Percentiles rank a stretch among this genome's conserved stretches.
phyloP scores from a whole-genome alignment of 2,329 filamentous ascomycete genomes.

The Fusarium ramigenum region DNA sequence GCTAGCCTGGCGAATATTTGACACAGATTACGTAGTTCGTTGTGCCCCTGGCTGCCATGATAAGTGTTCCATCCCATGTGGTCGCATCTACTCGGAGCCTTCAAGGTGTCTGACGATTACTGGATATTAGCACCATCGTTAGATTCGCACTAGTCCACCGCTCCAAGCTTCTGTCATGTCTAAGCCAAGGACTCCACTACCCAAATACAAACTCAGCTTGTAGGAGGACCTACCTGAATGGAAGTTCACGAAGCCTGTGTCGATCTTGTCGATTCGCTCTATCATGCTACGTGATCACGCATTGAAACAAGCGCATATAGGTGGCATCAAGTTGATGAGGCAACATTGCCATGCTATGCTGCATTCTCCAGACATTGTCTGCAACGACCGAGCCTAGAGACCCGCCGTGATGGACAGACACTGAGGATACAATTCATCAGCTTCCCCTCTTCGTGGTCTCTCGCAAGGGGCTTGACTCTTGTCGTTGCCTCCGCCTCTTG shows the following conservation, averaged over 20 bases:
- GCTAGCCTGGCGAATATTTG: background rate
- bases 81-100: background rate
- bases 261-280: constrained; percentile 22
- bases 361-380: constrained; percentile 9
- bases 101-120: constrained; percentile 1
- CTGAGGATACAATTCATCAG: background rate
- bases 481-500: background rate
- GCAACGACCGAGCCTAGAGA: constrained; percentile 13
- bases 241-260: constrained; percentile 3
- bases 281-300: constrained; percentile 22
- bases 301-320: constrained; percentile 2
- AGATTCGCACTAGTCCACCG: constrained; percentile 10
- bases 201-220: background rate
- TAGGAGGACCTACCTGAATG: background rate
- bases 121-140: background rate
- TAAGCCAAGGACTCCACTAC: background rate
- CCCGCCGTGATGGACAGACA: constrained; percentile 1
- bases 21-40: constrained; percentile 21
- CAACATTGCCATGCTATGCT: constrained; percentile 5
- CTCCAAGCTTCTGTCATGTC: background rate
- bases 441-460: constrained; percentile 8
- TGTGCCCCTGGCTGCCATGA: background rate
- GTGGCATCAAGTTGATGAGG: background rate
- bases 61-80: constrained; percentile 10
- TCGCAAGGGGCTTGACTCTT: constrained; percentile 11